These are phyloP conservation scores for Apophysomyces sp. DNA, from an alignment of 371 early-diverging fungal species.

Conservation along the genomic window DNA sequence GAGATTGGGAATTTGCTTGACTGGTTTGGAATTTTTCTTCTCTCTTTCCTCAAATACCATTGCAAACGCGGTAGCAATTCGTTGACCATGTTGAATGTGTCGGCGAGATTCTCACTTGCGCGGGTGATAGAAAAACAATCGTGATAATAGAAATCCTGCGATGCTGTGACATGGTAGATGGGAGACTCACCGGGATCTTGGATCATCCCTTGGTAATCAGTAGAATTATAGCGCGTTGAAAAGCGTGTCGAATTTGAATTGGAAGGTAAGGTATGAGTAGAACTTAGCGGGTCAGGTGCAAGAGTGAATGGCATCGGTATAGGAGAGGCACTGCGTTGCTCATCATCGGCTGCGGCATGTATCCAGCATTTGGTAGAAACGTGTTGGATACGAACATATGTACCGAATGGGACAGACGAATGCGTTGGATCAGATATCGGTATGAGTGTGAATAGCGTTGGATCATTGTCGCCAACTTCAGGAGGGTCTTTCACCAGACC, in stretches of 20 bases:
- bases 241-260: not conserved
- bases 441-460: conserved; percentile 35
- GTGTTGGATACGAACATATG: conserved; percentile 49
- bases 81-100: conserved; percentile 35
- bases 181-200: conserved; percentile 1
- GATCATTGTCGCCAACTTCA: conserved; percentile 23
- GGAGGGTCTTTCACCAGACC: conserved; percentile 28
- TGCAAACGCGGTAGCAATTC: conserved; percentile 33
- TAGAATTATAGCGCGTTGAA: not conserved
- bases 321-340: conserved; percentile 6
- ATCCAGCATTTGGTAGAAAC: conserved; percentile 53
- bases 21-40: not conserved
- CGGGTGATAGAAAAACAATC: conserved; percentile 45
- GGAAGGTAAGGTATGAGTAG: not conserved
- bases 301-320: conserved; percentile 18
- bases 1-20: conserved; percentile 22
- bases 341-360: conserved; percentile 30
- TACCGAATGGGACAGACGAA: conserved; percentile 28
- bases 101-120: conserved; percentile 23
- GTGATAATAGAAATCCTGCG: conserved; percentile 37
- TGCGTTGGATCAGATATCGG: conserved; percentile 27
- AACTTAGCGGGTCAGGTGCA: conserved; percentile 5
- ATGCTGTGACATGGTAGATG: conserved; percentile 21
- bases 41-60: conserved; percentile 22
- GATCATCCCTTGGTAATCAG: not conserved